Evolutionary conservation across 2,329 filamentous ascomycete species (phyloP).

Genomic region (Fusarium tupiense): DNA sequence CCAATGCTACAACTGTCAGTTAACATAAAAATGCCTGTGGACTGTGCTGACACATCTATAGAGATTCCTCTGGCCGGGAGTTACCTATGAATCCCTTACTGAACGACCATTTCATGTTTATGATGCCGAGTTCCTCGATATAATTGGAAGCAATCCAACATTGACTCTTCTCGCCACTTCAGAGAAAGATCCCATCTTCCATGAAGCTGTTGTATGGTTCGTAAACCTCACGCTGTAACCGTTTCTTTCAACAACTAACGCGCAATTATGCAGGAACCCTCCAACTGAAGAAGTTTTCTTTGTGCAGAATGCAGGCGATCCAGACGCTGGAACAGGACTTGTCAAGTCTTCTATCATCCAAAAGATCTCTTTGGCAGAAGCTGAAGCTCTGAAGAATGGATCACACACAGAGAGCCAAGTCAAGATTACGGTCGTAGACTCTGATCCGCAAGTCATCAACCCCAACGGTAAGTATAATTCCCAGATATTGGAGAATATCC

Average conservation of each 20-base stretch:
- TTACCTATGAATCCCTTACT: slow-evolving; percentile 33
- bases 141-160: slow-evolving; percentile 60
- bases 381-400: slow-evolving; percentile 43
- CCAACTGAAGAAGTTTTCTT: slow-evolving; percentile 65
- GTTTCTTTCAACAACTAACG: background rate
- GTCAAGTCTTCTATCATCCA: slow-evolving; percentile 61
- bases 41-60: background rate
- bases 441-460: slow-evolving; percentile 57
- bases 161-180: slow-evolving; percentile 60
- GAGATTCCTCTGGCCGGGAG: slow-evolving; percentile 38
- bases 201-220: slow-evolving; percentile 64
- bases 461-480: slow-evolving; percentile 54
- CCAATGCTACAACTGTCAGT: slow-evolving; percentile 33
- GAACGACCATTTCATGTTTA: slow-evolving; percentile 49
- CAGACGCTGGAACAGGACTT: slow-evolving; percentile 59
- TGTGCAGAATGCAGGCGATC: slow-evolving; percentile 60
- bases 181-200: slow-evolving; percentile 59
- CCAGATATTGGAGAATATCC: rapidly evolving
- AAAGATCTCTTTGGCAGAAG: slow-evolving; percentile 59
- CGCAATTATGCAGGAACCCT: slow-evolving; percentile 40
- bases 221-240: background rate
- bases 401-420: slow-evolving; percentile 46
- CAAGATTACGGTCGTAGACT: slow-evolving; percentile 53
- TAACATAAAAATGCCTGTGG: rapidly evolving
- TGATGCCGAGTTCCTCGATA: slow-evolving; percentile 59